Base-by-base conservation (phyloP, 257 asterid genomes). In the Linaria vulgaris region DNA sequence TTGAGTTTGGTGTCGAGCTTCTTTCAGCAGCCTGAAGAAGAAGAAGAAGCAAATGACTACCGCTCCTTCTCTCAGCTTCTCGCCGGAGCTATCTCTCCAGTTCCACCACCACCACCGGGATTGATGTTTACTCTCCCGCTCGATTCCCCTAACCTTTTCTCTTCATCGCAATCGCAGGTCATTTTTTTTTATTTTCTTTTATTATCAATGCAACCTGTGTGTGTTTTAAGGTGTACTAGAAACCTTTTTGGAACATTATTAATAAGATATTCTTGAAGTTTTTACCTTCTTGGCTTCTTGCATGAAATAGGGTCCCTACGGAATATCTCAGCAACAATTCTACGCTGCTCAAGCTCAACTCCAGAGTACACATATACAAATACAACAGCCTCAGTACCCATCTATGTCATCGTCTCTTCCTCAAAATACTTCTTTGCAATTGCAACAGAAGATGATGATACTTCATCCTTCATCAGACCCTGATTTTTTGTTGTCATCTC, bases 31-130 rank as follows among this genome's bases (percentile, higher is more conserved):
- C n/a, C n/a, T 27, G 70, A 91, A 5, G 91, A 85, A 20, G 83
- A 78, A 61, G 96, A 91, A 67, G 79, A 89, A 7, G 84, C 77
- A 34, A 67, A 71, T 20, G 94, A 82, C 44, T 82, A 73, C 79
- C 85, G 87, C 25, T 86, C 98, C 3, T 91, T 88, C 64, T 81
- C 96, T 0, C 95, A 91, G 85, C 94, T 91, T 0, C 90, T 91
- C 3, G 77, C 92, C 37, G 92, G 88, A 47, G 85, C 82, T 30
- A 54, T 69, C 67, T 25, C 79, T 0, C 69, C n/a, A n/a, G n/a
- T n/a, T n/a, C n/a, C n/a, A n/a, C n/a, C n/a, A n/a, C n/a, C n/a
- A n/a, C n/a, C 94, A 55, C 41, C 41, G 78, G 37, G 9, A 22
- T 81, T 78, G 57, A 66, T 70, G 69, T 80, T 82, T 46, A n/a